phyloP scores from a whole-genome alignment of 768 basidiomycete genomes.

The Trametes cubensis region DNA sequence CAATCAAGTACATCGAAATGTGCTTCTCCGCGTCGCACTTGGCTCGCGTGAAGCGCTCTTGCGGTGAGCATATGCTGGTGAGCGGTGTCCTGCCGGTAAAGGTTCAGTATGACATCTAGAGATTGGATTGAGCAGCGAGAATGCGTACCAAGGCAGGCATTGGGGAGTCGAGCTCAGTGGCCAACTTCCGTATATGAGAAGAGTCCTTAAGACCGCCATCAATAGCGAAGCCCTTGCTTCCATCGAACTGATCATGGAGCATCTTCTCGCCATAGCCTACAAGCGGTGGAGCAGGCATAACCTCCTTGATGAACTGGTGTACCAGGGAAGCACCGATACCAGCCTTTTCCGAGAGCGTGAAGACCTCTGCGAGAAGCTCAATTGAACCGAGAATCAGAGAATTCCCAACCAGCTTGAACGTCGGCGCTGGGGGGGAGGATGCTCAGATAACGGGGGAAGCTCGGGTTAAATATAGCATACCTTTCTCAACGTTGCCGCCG shows the following conservation, averaged over 20 bases:
- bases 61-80: slow-evolving; percentile 81
- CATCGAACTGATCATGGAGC: slow-evolving; percentile 74
- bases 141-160: slow-evolving; percentile 57
- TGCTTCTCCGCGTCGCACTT: slow-evolving; percentile 47
- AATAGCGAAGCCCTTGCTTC: slow-evolving; percentile 72
- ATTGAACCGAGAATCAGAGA: slow-evolving; percentile 75
- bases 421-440: slow-evolving; percentile 49
- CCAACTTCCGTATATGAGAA: slow-evolving; percentile 71
- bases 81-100: slow-evolving; percentile 51
- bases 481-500: slow-evolving; percentile 85
- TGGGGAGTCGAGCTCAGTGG: slow-evolving; percentile 63
- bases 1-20: slow-evolving; percentile 73
- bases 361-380: slow-evolving; percentile 80
- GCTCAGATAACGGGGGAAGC: slow-evolving; percentile 1
- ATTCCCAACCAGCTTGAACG: slow-evolving; percentile 81
- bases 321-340: slow-evolving; percentile 72
- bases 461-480: slow-evolving; percentile 35
- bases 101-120: background rate
- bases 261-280: slow-evolving; percentile 68
- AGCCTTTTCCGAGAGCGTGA: slow-evolving; percentile 82
- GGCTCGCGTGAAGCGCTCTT: slow-evolving; percentile 63
- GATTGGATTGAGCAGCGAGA: background rate
- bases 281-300: slow-evolving; percentile 33
- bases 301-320: slow-evolving; percentile 60
- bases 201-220: slow-evolving; percentile 91